A percentile compares a stretch with the other conserved stretches of the same genome.
These are phyloP conservation scores for Aspergillus melleus DNA, from an alignment of 2,329 filamentous ascomycete species.

Conservation along the genomic window DNA sequence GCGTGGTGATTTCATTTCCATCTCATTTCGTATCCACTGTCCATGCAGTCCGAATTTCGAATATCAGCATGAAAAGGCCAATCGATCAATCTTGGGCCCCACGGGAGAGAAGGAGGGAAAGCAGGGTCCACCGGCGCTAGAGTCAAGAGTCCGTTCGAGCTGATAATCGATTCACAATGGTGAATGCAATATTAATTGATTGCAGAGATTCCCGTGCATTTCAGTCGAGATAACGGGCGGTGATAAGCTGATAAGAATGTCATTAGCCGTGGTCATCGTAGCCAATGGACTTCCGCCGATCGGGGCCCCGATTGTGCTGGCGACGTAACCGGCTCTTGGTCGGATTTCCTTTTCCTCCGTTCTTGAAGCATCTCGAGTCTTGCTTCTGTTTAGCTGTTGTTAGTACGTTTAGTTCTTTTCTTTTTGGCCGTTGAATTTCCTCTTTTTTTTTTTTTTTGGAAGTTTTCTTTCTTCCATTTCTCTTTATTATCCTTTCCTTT, in stretches of 20 bases:
- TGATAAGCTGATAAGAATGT: constrained; percentile 29
- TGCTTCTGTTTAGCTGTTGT: background rate
- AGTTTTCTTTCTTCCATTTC: background rate
- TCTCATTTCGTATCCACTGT: too few relatives aligned
- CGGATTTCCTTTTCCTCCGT: background rate
- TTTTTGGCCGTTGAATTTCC: background rate
- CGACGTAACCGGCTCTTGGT: background rate
- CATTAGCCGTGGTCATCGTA: constrained; percentile 32
- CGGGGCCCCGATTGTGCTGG: background rate
- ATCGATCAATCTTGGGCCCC: background rate
- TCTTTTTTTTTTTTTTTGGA: background rate
- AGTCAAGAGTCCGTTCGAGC: background rate
- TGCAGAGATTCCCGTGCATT: background rate
- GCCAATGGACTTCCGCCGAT: constrained; percentile 9
- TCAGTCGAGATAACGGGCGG: constrained; percentile 1
- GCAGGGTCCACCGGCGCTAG: constrained; percentile 16
- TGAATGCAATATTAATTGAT: too few relatives aligned
- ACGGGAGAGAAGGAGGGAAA: constrained; percentile 6
- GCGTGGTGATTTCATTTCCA: background rate
- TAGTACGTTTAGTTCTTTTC: background rate
- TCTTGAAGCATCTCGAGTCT: background rate
- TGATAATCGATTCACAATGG: constrained; percentile 6
- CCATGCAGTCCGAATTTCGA: too few relatives aligned
- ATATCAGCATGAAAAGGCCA: too few relatives aligned
- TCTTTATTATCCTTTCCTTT: background rate